A percentile compares a stretch with the other conserved stretches of the same genome.
These are phyloP conservation scores for Thelonectria discophora DNA, from an alignment of 2,329 filamentous ascomycete genomes.

Conservation along the genomic window DNA sequence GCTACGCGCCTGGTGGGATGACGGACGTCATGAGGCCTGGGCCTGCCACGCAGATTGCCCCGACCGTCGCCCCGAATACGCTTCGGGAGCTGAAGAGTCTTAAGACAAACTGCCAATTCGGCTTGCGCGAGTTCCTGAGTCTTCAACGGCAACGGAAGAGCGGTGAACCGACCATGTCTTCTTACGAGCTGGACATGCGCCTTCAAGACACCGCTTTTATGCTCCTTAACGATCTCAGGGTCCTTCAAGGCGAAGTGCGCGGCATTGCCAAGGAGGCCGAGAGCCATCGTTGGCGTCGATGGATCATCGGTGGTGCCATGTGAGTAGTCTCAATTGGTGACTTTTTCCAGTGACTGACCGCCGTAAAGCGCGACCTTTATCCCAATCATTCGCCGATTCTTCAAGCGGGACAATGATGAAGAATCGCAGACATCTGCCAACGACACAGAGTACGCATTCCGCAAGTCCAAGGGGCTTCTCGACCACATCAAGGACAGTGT, in stretches of 20 bases:
- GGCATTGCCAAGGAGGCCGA: slow-evolving; percentile 56
- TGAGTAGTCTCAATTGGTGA: slow-evolving; percentile 46
- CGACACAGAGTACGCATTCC: slow-evolving; percentile 67
- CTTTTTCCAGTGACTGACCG: slow-evolving; percentile 15
- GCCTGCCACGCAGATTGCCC: slow-evolving; percentile 29
- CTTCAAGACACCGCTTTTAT: slow-evolving; percentile 54
- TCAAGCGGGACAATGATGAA: slow-evolving; percentile 54
- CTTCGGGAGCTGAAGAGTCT: slow-evolving; percentile 45
- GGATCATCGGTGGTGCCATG: slow-evolving; percentile 62
- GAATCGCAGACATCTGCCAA: slow-evolving; percentile 53
- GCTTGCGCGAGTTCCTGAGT: slow-evolving; percentile 48
- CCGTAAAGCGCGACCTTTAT: slow-evolving; percentile 58
- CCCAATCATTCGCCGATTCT: slow-evolving; percentile 61
- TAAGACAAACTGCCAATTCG: slow-evolving; percentile 48
- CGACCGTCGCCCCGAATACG: slow-evolving; percentile 32
- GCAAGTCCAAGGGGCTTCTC: slow-evolving; percentile 59
- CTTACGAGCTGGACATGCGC: slow-evolving; percentile 52
- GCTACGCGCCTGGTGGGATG: slow-evolving; percentile 29
- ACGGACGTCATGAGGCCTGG: slow-evolving; percentile 23
- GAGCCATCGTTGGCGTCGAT: slow-evolving; percentile 61
- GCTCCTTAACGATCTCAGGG: slow-evolving; percentile 56
- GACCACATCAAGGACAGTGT: slow-evolving; percentile 58
- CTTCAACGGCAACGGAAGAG: slow-evolving; percentile 45
- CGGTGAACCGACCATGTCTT: slow-evolving; percentile 43
- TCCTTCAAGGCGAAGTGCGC: slow-evolving; percentile 55